These are phyloP conservation scores for Clonostachys sp. DNA, from an alignment of 2,329 filamentous ascomycete species.

Conservation along the genomic window DNA sequence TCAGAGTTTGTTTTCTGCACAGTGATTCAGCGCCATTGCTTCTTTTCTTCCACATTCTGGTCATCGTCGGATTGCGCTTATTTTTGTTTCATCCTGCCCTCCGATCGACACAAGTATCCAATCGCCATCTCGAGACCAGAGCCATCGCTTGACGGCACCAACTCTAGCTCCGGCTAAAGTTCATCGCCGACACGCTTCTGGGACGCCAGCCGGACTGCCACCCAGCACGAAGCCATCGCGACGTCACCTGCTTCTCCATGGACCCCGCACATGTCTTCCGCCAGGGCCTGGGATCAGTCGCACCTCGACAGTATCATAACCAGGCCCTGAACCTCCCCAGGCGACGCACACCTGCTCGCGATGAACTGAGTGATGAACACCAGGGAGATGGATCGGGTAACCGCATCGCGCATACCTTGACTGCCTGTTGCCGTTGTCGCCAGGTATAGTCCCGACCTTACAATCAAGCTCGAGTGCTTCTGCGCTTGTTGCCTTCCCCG, in stretches of 20 bases:
- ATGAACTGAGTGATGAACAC: constrained; percentile 29
- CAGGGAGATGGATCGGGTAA: constrained; percentile 42
- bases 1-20: no score
- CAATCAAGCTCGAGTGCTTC: not conserved
- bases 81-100: no score
- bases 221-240: no score
- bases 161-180: no score
- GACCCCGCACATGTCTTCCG: constrained; percentile 56
- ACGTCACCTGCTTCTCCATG: constrained; percentile 30
- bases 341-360: constrained; percentile 20
- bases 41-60: no score
- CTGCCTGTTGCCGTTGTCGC: constrained; percentile 75
- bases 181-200: no score
- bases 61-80: no score
- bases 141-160: no score
- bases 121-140: no score
- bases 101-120: no score
- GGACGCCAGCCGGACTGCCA: no score
- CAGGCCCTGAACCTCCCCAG: constrained; percentile 15
- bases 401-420: constrained; percentile 73
- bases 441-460: constrained; percentile 48
- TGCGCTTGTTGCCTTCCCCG: constrained; percentile 1
- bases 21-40: no score
- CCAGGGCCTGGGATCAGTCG: constrained; percentile 46
- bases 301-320: constrained; percentile 24